phyloP scores from a whole-genome alignment of 1,284 basidiomycete species.

The Moesziomyces sp. region DNA sequence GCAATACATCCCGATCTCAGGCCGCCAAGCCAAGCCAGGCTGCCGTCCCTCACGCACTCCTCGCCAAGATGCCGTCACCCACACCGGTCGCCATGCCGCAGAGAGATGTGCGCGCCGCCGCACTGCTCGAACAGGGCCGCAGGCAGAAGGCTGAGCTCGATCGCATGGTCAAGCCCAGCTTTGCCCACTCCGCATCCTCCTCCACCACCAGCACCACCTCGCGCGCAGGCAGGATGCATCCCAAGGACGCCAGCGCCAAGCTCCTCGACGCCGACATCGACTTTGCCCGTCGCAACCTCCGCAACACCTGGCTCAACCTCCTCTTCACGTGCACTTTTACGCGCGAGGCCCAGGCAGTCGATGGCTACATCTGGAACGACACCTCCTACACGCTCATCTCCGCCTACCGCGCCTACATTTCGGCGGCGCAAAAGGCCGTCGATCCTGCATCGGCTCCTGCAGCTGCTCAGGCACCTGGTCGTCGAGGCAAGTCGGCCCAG shows the following conservation, averaged over 20 bases:
- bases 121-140: slow-evolving; percentile 45
- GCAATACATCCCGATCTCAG: background rate
- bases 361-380: slow-evolving; percentile 59
- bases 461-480: slow-evolving; percentile 13
- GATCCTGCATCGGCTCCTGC: slow-evolving; percentile 23
- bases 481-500: slow-evolving; percentile 37
- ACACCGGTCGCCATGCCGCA: slow-evolving; percentile 29
- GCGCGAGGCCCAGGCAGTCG: slow-evolving; percentile 51
- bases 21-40: slow-evolving; percentile 8
- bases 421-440: slow-evolving; percentile 46
- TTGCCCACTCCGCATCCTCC: slow-evolving; percentile 25
- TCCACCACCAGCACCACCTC: slow-evolving; percentile 20
- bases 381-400: slow-evolving; percentile 61
- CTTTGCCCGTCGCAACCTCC: slow-evolving; percentile 55
- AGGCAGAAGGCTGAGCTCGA: slow-evolving; percentile 49
- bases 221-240: slow-evolving; percentile 30
- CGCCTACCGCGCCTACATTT: slow-evolving; percentile 50
- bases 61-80: slow-evolving; percentile 16
- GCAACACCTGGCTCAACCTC: slow-evolving; percentile 62
- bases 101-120: slow-evolving; percentile 34
- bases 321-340: slow-evolving; percentile 61
- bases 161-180: slow-evolving; percentile 39
- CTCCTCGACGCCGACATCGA: slow-evolving; percentile 50
- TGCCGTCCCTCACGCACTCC: background rate
- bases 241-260: slow-evolving; percentile 29